Evolutionary conservation across 179 eudicot species (phyloP), one percentile per base, ranked within the genome.

Genomic region (Patellifolia procumbens): DNA sequence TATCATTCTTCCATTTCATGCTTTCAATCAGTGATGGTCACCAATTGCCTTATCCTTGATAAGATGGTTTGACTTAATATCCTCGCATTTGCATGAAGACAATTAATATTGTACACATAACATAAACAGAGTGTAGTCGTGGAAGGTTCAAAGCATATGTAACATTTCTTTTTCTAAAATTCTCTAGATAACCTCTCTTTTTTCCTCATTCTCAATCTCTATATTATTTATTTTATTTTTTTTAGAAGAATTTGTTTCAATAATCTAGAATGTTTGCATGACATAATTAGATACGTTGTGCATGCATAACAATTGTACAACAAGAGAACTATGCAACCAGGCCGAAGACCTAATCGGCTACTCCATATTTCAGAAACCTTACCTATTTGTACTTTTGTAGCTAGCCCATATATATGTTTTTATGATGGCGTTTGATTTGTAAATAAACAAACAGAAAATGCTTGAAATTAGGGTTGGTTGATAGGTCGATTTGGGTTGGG

Each of bases 31-130:
- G 32, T 34, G 43, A 63, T 32, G 45, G 15, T 43, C 49, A 42
- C 39, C 66, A 72, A 24, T 39, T 24, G 64, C 51, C 13, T 74
- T 74, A 32, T 74, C 22, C 45, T 37, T 61, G 56, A 74, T 63
- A 51, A 74, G 48, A 12, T 74, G 58, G 29, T 12, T 63, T 74
- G 70, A 49, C 70, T 49, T 63, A 1, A 13, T 34, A 13, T 20
- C 5, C 59, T 34, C 22, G 5, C n/a, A 51, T 22, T 46, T 12
- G 42, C 11, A 39, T 24, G 42, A 26, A 59, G 68, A 73, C 67
- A 73, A 32, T 7, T 16, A 51, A 22, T 49, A 19, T 53, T 52
- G 49, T 43, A 39, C 51, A 60, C 65, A 72, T 20, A 37, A 11
- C 56, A 12, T 55, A 72, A 68, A n/a, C 34, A 28, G 15, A 37